A percentile compares a stretch with the other conserved stretches of the same genome.
phyloP scores from a whole-genome alignment of 139 green algal genomes.

The Diplosphaera chodatii region DNA sequence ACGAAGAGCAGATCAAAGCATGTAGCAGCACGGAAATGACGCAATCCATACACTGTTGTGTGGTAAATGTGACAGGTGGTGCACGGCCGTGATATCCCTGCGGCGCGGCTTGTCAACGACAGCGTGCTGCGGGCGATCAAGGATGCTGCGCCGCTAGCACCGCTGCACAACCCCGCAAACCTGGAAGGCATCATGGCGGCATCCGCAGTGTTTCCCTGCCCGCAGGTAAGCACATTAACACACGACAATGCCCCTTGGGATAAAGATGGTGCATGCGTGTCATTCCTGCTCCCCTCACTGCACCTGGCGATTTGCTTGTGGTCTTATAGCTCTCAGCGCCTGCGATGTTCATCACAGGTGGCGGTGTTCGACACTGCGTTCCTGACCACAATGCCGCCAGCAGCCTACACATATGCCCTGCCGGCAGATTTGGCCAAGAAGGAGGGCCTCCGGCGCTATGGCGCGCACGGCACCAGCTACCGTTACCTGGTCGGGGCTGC shows the following conservation, averaged over 20 bases:
- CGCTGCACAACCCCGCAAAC: constrained; percentile 83
- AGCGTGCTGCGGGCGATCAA: constrained; percentile 47
- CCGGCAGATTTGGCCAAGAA: constrained; percentile 70
- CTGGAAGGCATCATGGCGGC: constrained; percentile 63
- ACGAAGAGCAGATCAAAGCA: too few species aligned
- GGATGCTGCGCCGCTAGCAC: constrained; percentile 59
- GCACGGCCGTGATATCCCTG: constrained; percentile 67
- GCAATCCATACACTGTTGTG: too few species aligned
- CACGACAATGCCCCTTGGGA: too few species aligned
- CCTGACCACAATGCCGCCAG: constrained; percentile 76
- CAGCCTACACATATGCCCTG: constrained; percentile 80
- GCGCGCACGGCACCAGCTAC: constrained; percentile 87
- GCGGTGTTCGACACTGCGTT: constrained; percentile 93
- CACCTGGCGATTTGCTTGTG: too few species aligned
- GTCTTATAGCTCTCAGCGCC: too few species aligned
- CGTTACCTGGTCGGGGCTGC: constrained; percentile 60
- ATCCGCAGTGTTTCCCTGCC: constrained; percentile 42
- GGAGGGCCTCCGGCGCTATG: constrained; percentile 60
- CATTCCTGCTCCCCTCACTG: too few species aligned
- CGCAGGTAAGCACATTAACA: constrained; percentile 32
- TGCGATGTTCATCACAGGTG: too few species aligned
- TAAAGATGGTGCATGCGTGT: too few species aligned
- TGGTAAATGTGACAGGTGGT: too few species aligned
- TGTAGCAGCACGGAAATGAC: too few species aligned
- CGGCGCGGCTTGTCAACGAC: constrained; percentile 48